Evolutionary conservation across 805 yeast genomes (phyloP).

Genomic region (Limtongia smithiae): DNA sequence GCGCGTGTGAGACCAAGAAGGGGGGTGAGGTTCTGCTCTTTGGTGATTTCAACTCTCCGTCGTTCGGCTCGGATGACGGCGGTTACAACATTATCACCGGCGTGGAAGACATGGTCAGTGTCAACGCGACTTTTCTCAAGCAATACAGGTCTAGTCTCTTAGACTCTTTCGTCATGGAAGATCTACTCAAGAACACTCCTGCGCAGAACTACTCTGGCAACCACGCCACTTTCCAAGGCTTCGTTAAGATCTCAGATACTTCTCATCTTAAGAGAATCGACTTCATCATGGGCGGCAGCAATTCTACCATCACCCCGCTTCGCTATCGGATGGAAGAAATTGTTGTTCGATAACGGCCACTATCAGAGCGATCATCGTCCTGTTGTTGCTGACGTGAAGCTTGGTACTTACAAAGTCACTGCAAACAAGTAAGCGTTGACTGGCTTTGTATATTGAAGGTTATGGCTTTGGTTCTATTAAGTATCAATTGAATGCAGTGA

Average conservation of each 20-base stretch:
- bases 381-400: conserved; percentile 8
- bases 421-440: no score
- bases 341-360: conserved; percentile 4
- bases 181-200: conserved; percentile 4
- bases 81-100: conserved; percentile 18
- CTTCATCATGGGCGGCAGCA: conserved; percentile 9
- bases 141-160: conserved; percentile 5
- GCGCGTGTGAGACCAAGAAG: conserved; percentile 15
- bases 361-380: conserved; percentile 16
- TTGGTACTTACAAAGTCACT: no score
- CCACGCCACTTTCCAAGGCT: conserved; percentile 9
- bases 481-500: no score
- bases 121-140: conserved; percentile 10
- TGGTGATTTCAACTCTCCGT: conserved; percentile 18
- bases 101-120: conserved; percentile 1
- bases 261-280: conserved; percentile 3
- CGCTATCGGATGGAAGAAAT: conserved; percentile 3
- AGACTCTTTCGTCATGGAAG: conserved; percentile 6
- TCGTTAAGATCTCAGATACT: background rate
- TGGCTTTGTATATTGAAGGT: no score
- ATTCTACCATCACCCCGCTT: background rate
- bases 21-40: background rate
- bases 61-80: conserved; percentile 6
- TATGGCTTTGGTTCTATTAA: no score
- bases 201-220: conserved; percentile 7